Conservation (phyloP, 768 basidiomycete species). For the Mrakia gelida region DNA sequence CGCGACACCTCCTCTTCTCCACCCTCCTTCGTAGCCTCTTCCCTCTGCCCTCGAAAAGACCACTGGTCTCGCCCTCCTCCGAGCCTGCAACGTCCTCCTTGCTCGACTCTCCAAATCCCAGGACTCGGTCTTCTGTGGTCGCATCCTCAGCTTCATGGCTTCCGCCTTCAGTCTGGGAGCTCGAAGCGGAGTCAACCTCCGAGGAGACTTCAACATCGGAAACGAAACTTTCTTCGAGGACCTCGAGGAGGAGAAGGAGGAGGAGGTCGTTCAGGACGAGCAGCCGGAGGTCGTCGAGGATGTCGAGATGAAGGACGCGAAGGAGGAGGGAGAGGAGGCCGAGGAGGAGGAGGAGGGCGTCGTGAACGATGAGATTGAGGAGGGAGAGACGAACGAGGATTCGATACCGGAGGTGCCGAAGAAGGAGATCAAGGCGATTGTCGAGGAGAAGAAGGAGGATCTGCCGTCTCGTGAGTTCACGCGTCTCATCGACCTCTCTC, state of each 20-base stretch:
- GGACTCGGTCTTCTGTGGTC: conserved; percentile 80
- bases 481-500: background rate
- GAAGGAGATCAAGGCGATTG: conserved; percentile 16
- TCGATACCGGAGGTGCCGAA: conserved; percentile 6
- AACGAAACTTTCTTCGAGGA: conserved; percentile 36
- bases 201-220: conserved; percentile 69
- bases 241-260: conserved; percentile 58
- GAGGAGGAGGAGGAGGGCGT: conserved; percentile 22
- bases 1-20: background rate
- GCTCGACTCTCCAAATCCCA: conserved; percentile 79
- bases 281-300: conserved; percentile 20
- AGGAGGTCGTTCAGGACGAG: background rate
- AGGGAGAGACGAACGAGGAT: conserved; percentile 21
- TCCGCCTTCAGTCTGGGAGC: conserved; percentile 82
- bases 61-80: conserved; percentile 76
- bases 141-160: conserved; percentile 80
- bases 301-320: conserved; percentile 20
- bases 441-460: conserved; percentile 22
- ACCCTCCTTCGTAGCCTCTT: conserved; percentile 23
- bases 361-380: conserved; percentile 29
- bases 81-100: conserved; percentile 80
- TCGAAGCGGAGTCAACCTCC: conserved; percentile 82
- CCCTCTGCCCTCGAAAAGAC: conserved; percentile 55
- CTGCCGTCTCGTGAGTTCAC: background rate
- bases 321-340: conserved; percentile 15